Evolutionary conservation across 345 rosid genomes (phyloP), one percentile per base, ranked within the genome.

Genomic region (Moricandia moricandioides): DNA sequence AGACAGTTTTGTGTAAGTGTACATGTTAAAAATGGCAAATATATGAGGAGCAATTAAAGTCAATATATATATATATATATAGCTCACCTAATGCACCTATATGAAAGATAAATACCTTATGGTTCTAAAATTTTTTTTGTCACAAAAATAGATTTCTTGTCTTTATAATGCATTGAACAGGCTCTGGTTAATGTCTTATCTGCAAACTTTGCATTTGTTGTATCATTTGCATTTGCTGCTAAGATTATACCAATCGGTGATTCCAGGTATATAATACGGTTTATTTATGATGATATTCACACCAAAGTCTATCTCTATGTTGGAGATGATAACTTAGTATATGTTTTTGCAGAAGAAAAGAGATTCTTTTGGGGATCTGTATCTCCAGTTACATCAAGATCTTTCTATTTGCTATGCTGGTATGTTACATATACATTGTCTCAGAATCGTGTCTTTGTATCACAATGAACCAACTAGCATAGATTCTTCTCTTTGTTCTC

Each of bases 371-470:
- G 27, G 86, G 85, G 30, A 71, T 88, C 61, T 72, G 89, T 14
- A 83, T 93, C 79, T 93, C 94, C 33, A 91, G 97, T 81, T 89
- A 87, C 71, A 81, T 85, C 81, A 91, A 87, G 92, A 81, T 89
- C 76, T 83, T 85, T 69, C 86, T 87, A 64, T 29, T 86, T 59
- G 86, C 90, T 66, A 84, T 85, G 88, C 87, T 74, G 94, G 96
- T 91, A 84, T 43, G 84, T 45, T 40, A 56, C 31, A 31, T 61
- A 18, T 4, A 18, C 1, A 16, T 6, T 34, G 21, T 9, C 26
- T 54, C 29, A 26, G 18, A 11, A 10, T 39, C 70, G 37, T 52
- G 33, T 16, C 66, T 60, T 59, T 45, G 18, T 9, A 51, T 47
- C 16, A 10, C 7, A 43, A 58, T 7, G 24, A n/a, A 70, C 16